Base-by-base conservation (phyloP, 805 yeast species). In the Lachancea meyersii region DNA sequence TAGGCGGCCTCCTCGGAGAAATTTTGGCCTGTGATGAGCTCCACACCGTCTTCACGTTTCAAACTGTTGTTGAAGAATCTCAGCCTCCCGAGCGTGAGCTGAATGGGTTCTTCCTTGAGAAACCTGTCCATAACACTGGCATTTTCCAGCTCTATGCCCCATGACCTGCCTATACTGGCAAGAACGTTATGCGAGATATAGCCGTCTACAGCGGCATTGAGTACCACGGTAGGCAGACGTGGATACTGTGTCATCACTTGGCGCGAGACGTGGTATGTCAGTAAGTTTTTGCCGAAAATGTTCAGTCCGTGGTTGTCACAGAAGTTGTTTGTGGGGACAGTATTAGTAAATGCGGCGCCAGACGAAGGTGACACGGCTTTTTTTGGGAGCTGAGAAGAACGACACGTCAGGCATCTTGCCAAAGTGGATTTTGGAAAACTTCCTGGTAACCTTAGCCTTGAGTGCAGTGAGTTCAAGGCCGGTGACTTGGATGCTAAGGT, bases 61-160 rank as follows among this genome's bases (percentile, higher is more conserved):
- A 55, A 21, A 22, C 51, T 46, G 41, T 56, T 61, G 38, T 52
- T 53, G 36, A 58, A 55, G 47, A 65, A 83, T 61, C 86, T 72
- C 49, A 81, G 70, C 63, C 74, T 82, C 35, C 96, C 96, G 54
- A 78, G 75, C 44, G 77, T 74, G 58, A 80, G 72, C 46, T 76
- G 73, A 48, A 76, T 77, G 14, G 84, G 77, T 60, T 83, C 94
- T 42, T 82, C 76, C 24, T 81, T 71, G 51, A 87, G 67, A 53
- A 73, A 77, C 54, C 86, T 77, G 38, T 80, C 80, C 46, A 87
- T 63, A 35, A 80, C 71, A 17, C 86, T 67, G 5, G 79, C 67
- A 6, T 67, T 64, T 58, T 89, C 97, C 14, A 75, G 71, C 64
- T 87, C 89, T 38, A 93, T 80, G 67, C 98, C 98, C 97, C 97